Conservation (phyloP, 2,329 filamentous ascomycete species). For the Ambrosiella cleistominuta region DNA sequence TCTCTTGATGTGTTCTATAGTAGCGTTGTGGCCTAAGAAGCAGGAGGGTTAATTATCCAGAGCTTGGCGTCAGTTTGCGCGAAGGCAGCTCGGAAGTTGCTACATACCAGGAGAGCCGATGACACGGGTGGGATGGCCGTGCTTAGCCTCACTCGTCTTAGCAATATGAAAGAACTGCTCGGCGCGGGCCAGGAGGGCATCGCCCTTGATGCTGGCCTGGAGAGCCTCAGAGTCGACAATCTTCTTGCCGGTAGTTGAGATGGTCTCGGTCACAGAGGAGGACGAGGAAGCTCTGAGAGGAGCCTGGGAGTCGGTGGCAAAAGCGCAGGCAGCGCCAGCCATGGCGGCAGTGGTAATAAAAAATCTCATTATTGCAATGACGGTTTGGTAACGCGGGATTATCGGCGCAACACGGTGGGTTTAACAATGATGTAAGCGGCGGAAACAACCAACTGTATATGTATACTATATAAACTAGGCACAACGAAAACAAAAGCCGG, state of each 20-base stretch:
- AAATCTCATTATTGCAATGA: constrained; percentile 8
- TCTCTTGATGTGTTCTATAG: constrained; percentile 43
- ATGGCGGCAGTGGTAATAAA: constrained; percentile 7
- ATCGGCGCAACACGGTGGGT: background rate
- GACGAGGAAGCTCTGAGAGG: constrained; percentile 1
- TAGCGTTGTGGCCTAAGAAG: constrained; percentile 39
- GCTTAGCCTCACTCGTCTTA: constrained; percentile 38
- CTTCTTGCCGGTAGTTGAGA: constrained; percentile 18
- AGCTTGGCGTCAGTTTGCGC: background rate
- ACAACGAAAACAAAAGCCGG: no score
- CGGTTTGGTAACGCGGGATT: background rate
- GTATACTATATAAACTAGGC: no score
- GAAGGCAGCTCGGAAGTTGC: background rate
- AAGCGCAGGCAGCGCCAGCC: constrained; percentile 9
- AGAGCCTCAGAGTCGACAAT: constrained; percentile 36
- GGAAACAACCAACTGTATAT: no score
- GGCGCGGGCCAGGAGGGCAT: constrained; percentile 40
- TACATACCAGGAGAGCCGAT: constrained; percentile 45
- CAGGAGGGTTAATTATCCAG: no score
- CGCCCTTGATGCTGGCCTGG: constrained; percentile 36
- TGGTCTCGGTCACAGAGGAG: background rate
- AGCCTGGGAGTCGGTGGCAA: constrained; percentile 7
- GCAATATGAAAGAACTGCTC: constrained; percentile 46
- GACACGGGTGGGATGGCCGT: constrained; percentile 51
- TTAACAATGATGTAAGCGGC: background rate